These are phyloP conservation scores for Chalciporus sp. DNA, from an alignment of 1,284 basidiomycete genomes.

Conservation along the genomic window DNA sequence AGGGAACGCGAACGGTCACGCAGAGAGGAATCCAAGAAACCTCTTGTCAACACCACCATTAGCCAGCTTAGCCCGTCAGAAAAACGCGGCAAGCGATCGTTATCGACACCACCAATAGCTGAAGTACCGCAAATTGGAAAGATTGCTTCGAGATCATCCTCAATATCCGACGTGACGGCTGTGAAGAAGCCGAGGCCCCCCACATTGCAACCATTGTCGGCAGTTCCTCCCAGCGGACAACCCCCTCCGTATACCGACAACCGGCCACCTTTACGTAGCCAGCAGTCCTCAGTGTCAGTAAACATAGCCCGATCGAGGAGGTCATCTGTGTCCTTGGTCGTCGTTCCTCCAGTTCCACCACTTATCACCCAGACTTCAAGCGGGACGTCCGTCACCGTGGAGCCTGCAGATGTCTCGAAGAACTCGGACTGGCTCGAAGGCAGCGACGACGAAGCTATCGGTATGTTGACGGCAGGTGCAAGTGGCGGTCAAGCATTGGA, in stretches of 20 bases:
- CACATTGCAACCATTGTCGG: slow-evolving; percentile 36
- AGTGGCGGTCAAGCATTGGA: slow-evolving; percentile 79
- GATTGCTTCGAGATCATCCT: slow-evolving; percentile 45
- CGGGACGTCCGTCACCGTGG: slow-evolving; percentile 5
- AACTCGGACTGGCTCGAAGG: slow-evolving; percentile 67
- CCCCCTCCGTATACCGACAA: slow-evolving; percentile 37
- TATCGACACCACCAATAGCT: slow-evolving; percentile 48
- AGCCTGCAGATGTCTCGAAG: slow-evolving; percentile 42
- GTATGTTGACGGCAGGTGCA: slow-evolving; percentile 73
- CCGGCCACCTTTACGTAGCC: slow-evolving; percentile 24
- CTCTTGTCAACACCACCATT: slow-evolving; percentile 25
- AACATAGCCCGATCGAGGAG: slow-evolving; percentile 32
- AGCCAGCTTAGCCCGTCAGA: slow-evolving; percentile 46
- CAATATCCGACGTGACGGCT: slow-evolving; percentile 28
- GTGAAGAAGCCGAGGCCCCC: slow-evolving; percentile 37
- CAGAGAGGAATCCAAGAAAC: slow-evolving; percentile 65
- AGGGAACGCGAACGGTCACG: slow-evolving; percentile 69
- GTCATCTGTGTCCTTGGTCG: slow-evolving; percentile 58
- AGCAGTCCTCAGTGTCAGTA: slow-evolving; percentile 32
- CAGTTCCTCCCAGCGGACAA: slow-evolving; percentile 22
- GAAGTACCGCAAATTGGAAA: slow-evolving; percentile 35
- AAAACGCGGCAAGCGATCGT: slow-evolving; percentile 46
- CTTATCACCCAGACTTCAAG: slow-evolving; percentile 24
- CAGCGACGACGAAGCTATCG: slow-evolving; percentile 83
- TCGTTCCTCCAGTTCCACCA: slow-evolving; percentile 54